Base-by-base conservation (phyloP, 2,329 filamentous ascomycete species). In the Aspergillus unguis region DNA sequence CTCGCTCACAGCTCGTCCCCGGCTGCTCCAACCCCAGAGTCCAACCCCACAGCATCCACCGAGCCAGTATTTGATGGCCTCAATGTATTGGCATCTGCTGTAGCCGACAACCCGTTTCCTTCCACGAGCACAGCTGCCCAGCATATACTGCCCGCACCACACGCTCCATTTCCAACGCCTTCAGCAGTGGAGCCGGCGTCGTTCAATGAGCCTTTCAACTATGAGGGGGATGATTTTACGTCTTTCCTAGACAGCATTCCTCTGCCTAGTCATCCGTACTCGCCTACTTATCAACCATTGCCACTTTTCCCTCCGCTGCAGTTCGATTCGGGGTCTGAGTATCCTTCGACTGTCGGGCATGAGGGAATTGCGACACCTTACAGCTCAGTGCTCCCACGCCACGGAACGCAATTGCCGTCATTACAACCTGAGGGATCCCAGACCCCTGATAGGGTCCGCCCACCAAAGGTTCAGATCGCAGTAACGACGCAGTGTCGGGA, bases 241-340 rank as follows among this genome's bases (percentile, higher is more conserved):
- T 69, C 67, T 0, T 70, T 70, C 23, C 50, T 70, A 28, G 67
- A 70, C 31, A 69, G 65, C 44, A 65, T 70, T 8, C 65, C 66
- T 0, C 47, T 70, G 10, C 66, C 67, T 2, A 70, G 62, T 38
- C 65, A 70, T 25, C 64, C 66, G 2, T 70, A 62, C 37, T 70
- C 66, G 1, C 66, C 66, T 0, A 62, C 63, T 6, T 69, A 68
- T 41, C 67, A 70, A 35, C 66, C 66, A 4, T 56, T 70, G 10
- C 67, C 67, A 3, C 44, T 70, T 10, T 69, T 70, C 27, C 67
- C 65, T 1, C 49, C 63, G 0, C 54, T 67, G 26, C 58, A 62
- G 2, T 68, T 65, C 38, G 63, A 44, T 29, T 56, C 51, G 0
- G 41, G 53, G 2, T 52, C 64, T 5, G 64, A 67, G 5, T 68